Percentiles rank a stretch among this genome's conserved stretches.
Evolutionary conservation across 345 rosid species (phyloP).

Genomic region (Mercurialis annua): DNA sequence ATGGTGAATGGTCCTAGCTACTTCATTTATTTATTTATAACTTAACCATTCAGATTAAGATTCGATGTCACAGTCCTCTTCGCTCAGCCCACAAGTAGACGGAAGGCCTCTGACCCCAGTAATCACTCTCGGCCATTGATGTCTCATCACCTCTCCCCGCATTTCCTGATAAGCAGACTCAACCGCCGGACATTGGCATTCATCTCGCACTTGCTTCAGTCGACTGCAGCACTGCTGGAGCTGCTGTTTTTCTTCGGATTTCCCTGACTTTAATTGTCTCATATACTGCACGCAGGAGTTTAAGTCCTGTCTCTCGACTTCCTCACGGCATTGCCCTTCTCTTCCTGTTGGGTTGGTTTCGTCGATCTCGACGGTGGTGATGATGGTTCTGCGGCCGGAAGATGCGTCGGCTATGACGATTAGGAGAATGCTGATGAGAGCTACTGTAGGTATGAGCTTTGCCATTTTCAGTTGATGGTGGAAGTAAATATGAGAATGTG

Average conservation of each 20-base stretch:
- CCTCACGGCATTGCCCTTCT: neutral
- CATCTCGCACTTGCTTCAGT: neutral
- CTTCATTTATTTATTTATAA: too few relatives aligned
- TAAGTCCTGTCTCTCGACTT: neutral
- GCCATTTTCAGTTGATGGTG: neutral
- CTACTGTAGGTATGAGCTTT: neutral
- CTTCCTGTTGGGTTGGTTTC: neutral
- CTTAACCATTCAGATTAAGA: too few relatives aligned
- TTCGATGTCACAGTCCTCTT: too few relatives aligned
- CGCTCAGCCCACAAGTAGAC: too few relatives aligned
- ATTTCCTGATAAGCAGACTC: neutral
- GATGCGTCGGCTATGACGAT: neutral
- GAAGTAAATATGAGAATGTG: neutral
- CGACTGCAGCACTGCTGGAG: neutral
- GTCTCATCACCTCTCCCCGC: too few relatives aligned
- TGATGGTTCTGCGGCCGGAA: neutral
- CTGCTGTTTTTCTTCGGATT: neutral
- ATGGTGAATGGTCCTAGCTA: too few relatives aligned
- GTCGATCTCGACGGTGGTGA: neutral
- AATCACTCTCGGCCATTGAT: too few relatives aligned
- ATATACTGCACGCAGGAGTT: neutral
- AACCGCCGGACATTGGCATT: neutral
- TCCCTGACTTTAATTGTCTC: neutral
- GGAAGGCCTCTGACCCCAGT: too few relatives aligned
- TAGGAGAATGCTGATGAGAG: neutral